phyloP scores from a whole-genome alignment of 2,329 filamentous ascomycete species.

The Exophiala oligosperma region DNA sequence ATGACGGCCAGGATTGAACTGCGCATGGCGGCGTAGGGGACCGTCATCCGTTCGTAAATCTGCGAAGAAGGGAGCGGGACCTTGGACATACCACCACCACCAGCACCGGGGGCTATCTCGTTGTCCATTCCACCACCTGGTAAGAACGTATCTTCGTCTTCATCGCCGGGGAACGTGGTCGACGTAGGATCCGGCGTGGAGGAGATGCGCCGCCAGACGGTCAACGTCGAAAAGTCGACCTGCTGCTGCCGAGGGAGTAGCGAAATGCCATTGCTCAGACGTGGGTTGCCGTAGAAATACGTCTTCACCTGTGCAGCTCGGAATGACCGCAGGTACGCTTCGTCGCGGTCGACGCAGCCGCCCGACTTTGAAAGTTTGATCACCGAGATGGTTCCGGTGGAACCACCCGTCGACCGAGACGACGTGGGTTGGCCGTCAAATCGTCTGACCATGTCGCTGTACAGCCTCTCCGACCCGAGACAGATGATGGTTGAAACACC shows the following conservation, averaged over 20 bases:
- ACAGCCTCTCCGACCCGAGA: conserved; percentile 74
- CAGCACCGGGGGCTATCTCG: conserved; percentile 26
- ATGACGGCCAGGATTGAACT: conserved; percentile 85
- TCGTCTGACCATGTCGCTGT: conserved; percentile 70
- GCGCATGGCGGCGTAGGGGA: conserved; percentile 55
- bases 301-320: conserved; percentile 78
- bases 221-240: conserved; percentile 72
- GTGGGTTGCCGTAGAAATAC: conserved; percentile 85
- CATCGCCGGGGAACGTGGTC: conserved; percentile 28
- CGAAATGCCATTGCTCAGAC: conserved; percentile 56
- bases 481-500: conserved; percentile 79
- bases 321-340: conserved; percentile 69
- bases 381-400: conserved; percentile 67
- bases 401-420: conserved; percentile 46
- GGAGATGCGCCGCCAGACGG: conserved; percentile 66
- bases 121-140: conserved; percentile 39
- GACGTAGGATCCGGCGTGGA: conserved; percentile 8
- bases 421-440: conserved; percentile 58
- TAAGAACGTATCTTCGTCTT: conserved; percentile 45
- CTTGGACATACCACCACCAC: conserved; percentile 12
- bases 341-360: conserved; percentile 76
- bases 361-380: conserved; percentile 81
- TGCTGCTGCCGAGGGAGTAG: conserved; percentile 86
- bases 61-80: conserved; percentile 27
- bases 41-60: conserved; percentile 34